Evolutionary conservation across 1,284 basidiomycete genomes (phyloP).

Genomic region (Trichosporon sp.): DNA sequence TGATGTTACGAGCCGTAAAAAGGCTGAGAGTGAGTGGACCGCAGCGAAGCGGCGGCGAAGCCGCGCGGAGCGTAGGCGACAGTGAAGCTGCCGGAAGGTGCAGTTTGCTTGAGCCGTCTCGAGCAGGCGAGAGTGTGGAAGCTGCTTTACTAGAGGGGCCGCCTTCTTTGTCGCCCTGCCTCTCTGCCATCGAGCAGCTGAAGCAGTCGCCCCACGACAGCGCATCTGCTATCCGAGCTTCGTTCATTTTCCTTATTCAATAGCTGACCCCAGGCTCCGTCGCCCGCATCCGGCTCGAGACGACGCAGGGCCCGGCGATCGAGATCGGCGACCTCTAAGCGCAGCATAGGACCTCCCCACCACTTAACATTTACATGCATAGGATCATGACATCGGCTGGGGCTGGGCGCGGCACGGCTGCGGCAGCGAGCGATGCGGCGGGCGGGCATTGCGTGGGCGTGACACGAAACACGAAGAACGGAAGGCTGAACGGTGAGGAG

Average conservation of each 20-base stretch:
- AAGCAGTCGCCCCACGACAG: too few species aligned
- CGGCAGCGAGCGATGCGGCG: neutral
- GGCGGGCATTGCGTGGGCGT: neutral
- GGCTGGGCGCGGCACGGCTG: neutral
- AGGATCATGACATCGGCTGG: conserved; percentile 2
- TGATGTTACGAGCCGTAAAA: conserved; percentile 21
- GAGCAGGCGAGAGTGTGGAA: too few species aligned
- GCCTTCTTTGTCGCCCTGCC: too few species aligned
- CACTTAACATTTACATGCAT: conserved; percentile 3
- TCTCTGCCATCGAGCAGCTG: too few species aligned
- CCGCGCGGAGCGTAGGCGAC: neutral
- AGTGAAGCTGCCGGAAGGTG: too few species aligned
- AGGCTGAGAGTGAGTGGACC: conserved; percentile 21
- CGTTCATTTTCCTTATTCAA: too few species aligned
- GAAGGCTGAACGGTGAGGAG: too few species aligned
- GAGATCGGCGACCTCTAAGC: conserved; percentile 39
- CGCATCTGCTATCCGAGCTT: too few species aligned
- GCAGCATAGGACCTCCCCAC: neutral
- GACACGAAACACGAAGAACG: neutral
- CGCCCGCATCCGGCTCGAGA: conserved; percentile 71
- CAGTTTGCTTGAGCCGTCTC: too few species aligned
- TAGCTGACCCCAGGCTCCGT: conserved; percentile 59
- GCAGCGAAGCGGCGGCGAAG: neutral
- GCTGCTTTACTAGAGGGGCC: too few species aligned
- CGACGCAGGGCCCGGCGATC: conserved; percentile 79